phyloP scores from a whole-genome alignment of 2,329 filamentous ascomycete genomes.

The Fusarium sp. region DNA sequence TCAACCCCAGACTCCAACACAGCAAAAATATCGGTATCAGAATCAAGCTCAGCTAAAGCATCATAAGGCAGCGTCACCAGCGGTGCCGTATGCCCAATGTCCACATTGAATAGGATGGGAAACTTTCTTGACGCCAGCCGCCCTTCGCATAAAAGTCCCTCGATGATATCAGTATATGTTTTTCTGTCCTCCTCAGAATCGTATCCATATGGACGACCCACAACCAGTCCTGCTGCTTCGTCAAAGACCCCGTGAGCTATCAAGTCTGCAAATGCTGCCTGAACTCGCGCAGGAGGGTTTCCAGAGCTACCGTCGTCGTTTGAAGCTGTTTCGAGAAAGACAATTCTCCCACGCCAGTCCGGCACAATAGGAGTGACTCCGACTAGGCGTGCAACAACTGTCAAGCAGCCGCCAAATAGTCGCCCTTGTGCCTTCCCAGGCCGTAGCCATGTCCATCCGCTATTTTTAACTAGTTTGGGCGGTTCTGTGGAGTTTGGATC shows the following conservation, averaged over 20 bases:
- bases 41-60: slow-evolving; percentile 53
- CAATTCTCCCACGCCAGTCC: slow-evolving; percentile 53
- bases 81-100: slow-evolving; percentile 57
- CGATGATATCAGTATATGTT: slow-evolving; percentile 48
- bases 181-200: slow-evolving; percentile 46
- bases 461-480: slow-evolving; percentile 45
- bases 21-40: slow-evolving; percentile 51
- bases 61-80: slow-evolving; percentile 56
- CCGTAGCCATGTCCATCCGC: slow-evolving; percentile 54
- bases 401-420: slow-evolving; percentile 56
- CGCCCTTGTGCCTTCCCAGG: slow-evolving; percentile 54
- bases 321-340: slow-evolving; percentile 56
- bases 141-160: slow-evolving; percentile 51
- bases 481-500: slow-evolving; percentile 42
- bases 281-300: slow-evolving; percentile 45
- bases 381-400: slow-evolving; percentile 53
- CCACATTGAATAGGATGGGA: slow-evolving; percentile 56
- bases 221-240: slow-evolving; percentile 53
- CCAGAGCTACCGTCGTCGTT: slow-evolving; percentile 45
- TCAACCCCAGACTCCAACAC: slow-evolving; percentile 44
- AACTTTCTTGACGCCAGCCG: slow-evolving; percentile 48
- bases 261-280: slow-evolving; percentile 54
- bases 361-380: slow-evolving; percentile 50
- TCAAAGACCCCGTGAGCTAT: slow-evolving; percentile 56
- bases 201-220: slow-evolving; percentile 57